Evolutionary conservation across 768 basidiomycete genomes (phyloP).

Genomic region (Epithele typhae): DNA sequence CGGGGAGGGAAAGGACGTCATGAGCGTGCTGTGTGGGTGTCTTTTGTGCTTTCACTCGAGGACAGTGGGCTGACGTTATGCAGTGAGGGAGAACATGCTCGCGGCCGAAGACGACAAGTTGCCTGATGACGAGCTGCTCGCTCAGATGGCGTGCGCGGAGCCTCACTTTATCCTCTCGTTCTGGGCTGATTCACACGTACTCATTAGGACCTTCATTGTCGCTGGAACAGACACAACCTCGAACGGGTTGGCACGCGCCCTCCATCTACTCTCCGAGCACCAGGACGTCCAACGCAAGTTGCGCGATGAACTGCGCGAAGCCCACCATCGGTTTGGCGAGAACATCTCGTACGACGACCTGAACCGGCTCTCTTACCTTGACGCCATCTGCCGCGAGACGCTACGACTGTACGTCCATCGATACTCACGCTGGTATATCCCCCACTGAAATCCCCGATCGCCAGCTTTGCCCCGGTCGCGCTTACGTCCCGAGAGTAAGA

Average conservation of each 20-base stretch:
- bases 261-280: slow-evolving; percentile 23
- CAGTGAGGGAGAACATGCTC: slow-evolving; percentile 14
- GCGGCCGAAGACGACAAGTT: slow-evolving; percentile 9
- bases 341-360: slow-evolving; percentile 24
- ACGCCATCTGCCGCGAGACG: slow-evolving; percentile 55
- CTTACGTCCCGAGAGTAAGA: slow-evolving; percentile 2
- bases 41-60: neutral
- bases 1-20: slow-evolving; percentile 40
- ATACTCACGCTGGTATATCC: slow-evolving; percentile 23
- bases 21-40: slow-evolving; percentile 42
- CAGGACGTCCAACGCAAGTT: slow-evolving; percentile 31
- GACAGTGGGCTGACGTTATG: neutral
- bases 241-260: slow-evolving; percentile 11
- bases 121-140: slow-evolving; percentile 14
- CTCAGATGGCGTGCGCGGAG: slow-evolving; percentile 13
- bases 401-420: slow-evolving; percentile 46
- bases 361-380: slow-evolving; percentile 51
- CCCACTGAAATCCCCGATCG: neutral
- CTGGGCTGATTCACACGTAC: too few species aligned
- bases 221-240: slow-evolving; percentile 25
- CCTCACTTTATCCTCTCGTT: too few species aligned
- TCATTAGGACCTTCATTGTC: slow-evolving; percentile 14
- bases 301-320: slow-evolving; percentile 15
- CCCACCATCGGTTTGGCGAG: slow-evolving; percentile 18
- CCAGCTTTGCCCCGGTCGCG: slow-evolving; percentile 4